Percentiles rank a stretch among this genome's conserved stretches.
phyloP scores from a whole-genome alignment of 2,329 filamentous ascomycete genomes.

The Fusarium sp. region DNA sequence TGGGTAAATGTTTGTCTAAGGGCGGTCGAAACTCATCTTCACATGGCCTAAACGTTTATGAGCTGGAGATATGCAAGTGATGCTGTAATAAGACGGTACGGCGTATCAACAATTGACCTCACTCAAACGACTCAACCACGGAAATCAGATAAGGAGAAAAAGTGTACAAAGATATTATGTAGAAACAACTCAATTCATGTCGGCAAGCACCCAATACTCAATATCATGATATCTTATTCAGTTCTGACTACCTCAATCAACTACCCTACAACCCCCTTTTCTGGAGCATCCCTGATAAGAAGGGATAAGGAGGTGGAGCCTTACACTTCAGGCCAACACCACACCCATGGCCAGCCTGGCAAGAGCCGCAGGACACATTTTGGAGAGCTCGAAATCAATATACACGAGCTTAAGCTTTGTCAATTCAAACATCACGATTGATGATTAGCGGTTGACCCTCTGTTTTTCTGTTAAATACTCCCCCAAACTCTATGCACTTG shows the following conservation, averaged over 20 bases:
- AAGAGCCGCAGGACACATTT: conserved; percentile 48
- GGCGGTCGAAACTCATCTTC: too few relatives aligned
- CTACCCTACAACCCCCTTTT: conserved; percentile 40
- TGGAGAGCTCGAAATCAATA: conserved; percentile 45
- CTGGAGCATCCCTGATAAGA: conserved; percentile 34
- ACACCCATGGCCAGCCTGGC: conserved; percentile 46
- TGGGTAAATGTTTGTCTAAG: not conserved
- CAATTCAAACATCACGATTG: conserved; percentile 36
- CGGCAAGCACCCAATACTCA: not conserved
- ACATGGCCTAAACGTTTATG: too few relatives aligned
- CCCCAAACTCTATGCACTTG: not conserved
- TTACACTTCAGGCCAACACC: conserved; percentile 45
- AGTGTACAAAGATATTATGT: too few relatives aligned
- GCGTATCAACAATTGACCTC: not conserved
- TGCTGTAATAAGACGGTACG: not conserved
- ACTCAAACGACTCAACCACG: too few relatives aligned
- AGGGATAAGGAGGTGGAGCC: conserved; percentile 38
- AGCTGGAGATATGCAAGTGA: fast-evolving
- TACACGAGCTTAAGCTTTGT: conserved; percentile 38
- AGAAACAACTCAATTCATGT: not conserved
- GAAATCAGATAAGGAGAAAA: not conserved
- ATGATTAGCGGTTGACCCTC: conserved; percentile 26
- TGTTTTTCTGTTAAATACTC: not conserved
- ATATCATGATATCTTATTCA: not conserved
- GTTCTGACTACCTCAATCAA: not conserved